phyloP scores from a whole-genome alignment of 768 basidiomycete species.

The Lenzites betulinus region DNA sequence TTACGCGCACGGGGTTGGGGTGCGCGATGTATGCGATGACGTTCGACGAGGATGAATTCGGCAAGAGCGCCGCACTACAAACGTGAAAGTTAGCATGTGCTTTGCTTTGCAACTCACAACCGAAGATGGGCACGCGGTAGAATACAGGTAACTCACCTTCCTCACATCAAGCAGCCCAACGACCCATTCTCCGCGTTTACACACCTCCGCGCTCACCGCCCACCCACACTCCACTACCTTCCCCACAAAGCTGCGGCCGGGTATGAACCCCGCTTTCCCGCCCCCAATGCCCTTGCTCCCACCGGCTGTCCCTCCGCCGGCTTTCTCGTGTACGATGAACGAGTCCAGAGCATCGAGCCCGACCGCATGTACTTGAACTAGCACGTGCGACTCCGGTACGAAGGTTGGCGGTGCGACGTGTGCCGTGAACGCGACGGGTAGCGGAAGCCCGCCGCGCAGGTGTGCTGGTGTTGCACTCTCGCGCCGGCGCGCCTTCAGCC shows the following conservation, averaged over 20 bases:
- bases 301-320: conserved; percentile 19
- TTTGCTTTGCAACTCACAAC: too few relatives aligned
- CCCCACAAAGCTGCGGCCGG: conserved; percentile 87
- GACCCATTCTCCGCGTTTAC: conserved; percentile 84
- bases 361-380: conserved; percentile 91
- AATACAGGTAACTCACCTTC: conserved; percentile 57
- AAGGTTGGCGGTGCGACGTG: conserved; percentile 65
- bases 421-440: conserved; percentile 33
- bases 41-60: conserved; percentile 86
- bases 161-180: conserved; percentile 75
- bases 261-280: conserved; percentile 63
- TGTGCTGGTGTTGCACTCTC: conserved; percentile 29
- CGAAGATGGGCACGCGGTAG: neutral
- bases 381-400: conserved; percentile 65
- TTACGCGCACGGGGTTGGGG: conserved; percentile 50
- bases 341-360: conserved; percentile 77
- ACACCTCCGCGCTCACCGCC: conserved; percentile 63
- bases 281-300: conserved; percentile 33
- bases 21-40: conserved; percentile 72
- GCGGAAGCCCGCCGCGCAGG: conserved; percentile 26
- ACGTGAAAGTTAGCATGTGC: conserved; percentile 19
- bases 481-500: conserved; percentile 19
- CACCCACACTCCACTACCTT: conserved; percentile 81
- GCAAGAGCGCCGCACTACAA: conserved; percentile 78
- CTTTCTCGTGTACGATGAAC: conserved; percentile 56